A percentile compares a stretch with the other conserved stretches of the same genome.
Evolutionary conservation across 768 basidiomycete species (phyloP).

Genomic region (Mycena rebaudengoi): DNA sequence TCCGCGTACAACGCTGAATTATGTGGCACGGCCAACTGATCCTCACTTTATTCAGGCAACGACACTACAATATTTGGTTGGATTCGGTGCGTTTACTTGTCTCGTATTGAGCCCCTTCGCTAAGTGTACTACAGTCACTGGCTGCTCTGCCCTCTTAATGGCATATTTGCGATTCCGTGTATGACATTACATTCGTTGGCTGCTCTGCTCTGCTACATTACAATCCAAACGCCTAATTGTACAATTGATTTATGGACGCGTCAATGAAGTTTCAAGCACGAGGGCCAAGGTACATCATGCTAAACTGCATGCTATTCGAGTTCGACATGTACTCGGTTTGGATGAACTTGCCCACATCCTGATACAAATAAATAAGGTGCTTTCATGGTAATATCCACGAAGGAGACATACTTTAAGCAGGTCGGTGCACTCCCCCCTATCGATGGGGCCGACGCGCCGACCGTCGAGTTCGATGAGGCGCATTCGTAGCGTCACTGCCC

Average conservation of each 20-base stretch:
- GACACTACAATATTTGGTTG: slow-evolving; percentile 87
- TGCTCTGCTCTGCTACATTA: slow-evolving; percentile 1
- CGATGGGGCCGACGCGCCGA: slow-evolving; percentile 77
- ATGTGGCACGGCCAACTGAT: not conserved
- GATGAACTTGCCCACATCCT: slow-evolving; percentile 76
- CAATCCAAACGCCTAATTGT: not conserved
- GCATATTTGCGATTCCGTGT: slow-evolving; percentile 82
- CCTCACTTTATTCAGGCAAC: slow-evolving; percentile 61
- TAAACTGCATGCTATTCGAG: slow-evolving; percentile 67
- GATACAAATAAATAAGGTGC: not conserved
- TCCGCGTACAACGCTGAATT: slow-evolving; percentile 35
- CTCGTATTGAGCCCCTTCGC: slow-evolving; percentile 5
- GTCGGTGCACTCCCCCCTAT: slow-evolving; percentile 71
- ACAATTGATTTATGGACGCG: not conserved
- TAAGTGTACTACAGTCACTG: slow-evolving; percentile 66
- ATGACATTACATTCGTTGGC: slow-evolving; percentile 33
- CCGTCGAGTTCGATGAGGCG: slow-evolving; percentile 90
- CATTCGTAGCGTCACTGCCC: slow-evolving; percentile 37
- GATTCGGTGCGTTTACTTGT: slow-evolving; percentile 65
- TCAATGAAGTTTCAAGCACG: not conserved
- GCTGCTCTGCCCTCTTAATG: slow-evolving; percentile 87
- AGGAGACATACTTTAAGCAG: slow-evolving; percentile 58
- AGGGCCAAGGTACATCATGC: slow-evolving; percentile 66
- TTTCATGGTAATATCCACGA: not conserved
- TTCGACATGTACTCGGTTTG: slow-evolving; percentile 65